Conservation (phyloP, 2,329 filamentous ascomycete species). For the Paecilomyces formosus region DNA sequence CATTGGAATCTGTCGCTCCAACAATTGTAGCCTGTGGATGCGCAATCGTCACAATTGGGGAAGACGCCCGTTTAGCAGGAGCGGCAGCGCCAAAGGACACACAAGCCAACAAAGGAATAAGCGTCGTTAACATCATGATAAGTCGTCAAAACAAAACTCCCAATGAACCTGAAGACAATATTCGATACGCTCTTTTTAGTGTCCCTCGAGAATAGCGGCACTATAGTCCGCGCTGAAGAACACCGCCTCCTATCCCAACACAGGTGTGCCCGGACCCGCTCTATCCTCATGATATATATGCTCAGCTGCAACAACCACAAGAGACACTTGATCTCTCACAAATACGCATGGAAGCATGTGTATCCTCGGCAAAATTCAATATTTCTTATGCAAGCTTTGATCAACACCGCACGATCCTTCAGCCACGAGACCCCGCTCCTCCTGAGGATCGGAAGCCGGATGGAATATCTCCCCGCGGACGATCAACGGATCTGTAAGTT, state of each 20-base stretch:
- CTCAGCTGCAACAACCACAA: neutral
- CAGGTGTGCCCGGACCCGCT: neutral
- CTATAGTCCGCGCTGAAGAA: neutral
- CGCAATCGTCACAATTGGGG: neutral
- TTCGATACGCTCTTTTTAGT: neutral
- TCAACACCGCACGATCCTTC: neutral
- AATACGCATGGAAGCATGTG: neutral
- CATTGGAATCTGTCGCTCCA: slow-evolving; percentile 27
- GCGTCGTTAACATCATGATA: neutral
- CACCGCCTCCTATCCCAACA: neutral
- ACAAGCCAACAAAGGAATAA: neutral
- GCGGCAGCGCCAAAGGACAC: neutral
- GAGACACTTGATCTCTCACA: neutral
- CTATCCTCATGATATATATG: neutral
- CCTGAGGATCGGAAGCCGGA: neutral
- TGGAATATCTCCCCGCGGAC: neutral
- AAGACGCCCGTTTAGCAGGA: neutral
- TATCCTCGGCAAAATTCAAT: neutral
- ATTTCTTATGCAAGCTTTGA: neutral
- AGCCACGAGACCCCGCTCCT: neutral
- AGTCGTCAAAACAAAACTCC: neutral
- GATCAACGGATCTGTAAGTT: neutral
- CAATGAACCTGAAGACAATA: neutral
- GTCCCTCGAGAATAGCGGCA: neutral
- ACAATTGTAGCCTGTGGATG: slow-evolving; percentile 45